These are phyloP conservation scores for Aspergillus proliferans DNA, from an alignment of 2,329 filamentous ascomycete genomes.

Conservation along the genomic window DNA sequence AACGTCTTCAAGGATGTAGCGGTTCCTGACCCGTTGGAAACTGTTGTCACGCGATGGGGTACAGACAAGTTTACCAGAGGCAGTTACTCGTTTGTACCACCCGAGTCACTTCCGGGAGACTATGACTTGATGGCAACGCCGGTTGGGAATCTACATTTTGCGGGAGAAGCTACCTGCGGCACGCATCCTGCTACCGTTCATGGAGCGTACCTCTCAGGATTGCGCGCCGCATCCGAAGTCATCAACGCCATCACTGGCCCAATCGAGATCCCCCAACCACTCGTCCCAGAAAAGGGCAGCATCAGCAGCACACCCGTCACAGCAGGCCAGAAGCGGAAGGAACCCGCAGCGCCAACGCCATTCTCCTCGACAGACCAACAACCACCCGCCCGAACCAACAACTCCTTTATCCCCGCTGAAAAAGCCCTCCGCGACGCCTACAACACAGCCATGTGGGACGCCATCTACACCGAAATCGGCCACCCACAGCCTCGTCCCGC, in stretches of 20 bases:
- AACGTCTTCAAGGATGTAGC: slow-evolving; percentile 60
- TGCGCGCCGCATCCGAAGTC: slow-evolving; percentile 82
- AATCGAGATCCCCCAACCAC: slow-evolving; percentile 67
- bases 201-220: slow-evolving; percentile 87
- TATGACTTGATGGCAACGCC: slow-evolving; percentile 85
- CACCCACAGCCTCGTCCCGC: slow-evolving; percentile 65
- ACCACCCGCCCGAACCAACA: slow-evolving; percentile 6
- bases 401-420: slow-evolving; percentile 12
- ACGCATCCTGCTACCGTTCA: slow-evolving; percentile 96
- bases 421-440: slow-evolving; percentile 43
- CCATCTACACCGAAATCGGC: slow-evolving; percentile 61
- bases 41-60: slow-evolving; percentile 87
- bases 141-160: slow-evolving; percentile 86
- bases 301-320: slow-evolving; percentile 15
- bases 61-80: slow-evolving; percentile 86
- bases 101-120: slow-evolving; percentile 73
- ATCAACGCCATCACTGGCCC: slow-evolving; percentile 74
- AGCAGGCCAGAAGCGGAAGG: slow-evolving; percentile 20
- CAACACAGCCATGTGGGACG: slow-evolving; percentile 52
- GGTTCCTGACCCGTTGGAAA: slow-evolving; percentile 74
- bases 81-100: slow-evolving; percentile 90
- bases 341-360: slow-evolving; percentile 7
- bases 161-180: slow-evolving; percentile 91
- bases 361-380: slow-evolving; percentile 5
- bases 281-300: slow-evolving; percentile 61